These are phyloP conservation scores for Hypoxylon lenormandii DNA, from an alignment of 495 filamentous ascomycete species.

Conservation along the genomic window DNA sequence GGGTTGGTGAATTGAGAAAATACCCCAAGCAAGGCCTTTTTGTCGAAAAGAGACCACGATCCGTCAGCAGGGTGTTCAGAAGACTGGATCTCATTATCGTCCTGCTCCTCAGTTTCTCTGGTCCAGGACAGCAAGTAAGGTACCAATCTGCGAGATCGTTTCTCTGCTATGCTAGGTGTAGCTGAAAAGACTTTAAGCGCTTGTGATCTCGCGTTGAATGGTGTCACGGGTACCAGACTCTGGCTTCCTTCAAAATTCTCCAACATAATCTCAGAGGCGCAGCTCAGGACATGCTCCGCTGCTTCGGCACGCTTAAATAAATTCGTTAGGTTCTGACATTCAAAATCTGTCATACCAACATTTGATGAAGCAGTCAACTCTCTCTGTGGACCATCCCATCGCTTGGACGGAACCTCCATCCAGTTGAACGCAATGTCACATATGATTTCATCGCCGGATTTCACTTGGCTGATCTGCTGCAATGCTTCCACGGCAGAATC, in stretches of 20 bases:
- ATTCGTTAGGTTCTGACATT: constrained; percentile 78
- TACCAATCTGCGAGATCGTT: constrained; percentile 81
- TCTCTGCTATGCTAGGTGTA: constrained; percentile 82
- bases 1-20: constrained; percentile 88
- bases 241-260: constrained; percentile 63
- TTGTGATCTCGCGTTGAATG: constrained; percentile 71
- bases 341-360: constrained; percentile 71
- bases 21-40: constrained; percentile 82
- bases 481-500: constrained; percentile 81
- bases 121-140: constrained; percentile 87
- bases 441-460: constrained; percentile 77
- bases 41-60: constrained; percentile 71
- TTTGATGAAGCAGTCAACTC: constrained; percentile 18
- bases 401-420: constrained; percentile 71
- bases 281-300: constrained; percentile 55
- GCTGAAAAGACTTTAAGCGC: constrained; percentile 82
- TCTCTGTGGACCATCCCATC: constrained; percentile 55
- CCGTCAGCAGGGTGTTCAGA: constrained; percentile 63
- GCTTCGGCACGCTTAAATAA: constrained; percentile 62
- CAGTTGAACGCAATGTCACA: constrained; percentile 80
- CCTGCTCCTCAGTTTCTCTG: constrained; percentile 60
- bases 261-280: constrained; percentile 63
- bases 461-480: constrained; percentile 76
- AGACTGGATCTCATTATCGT: constrained; percentile 51
- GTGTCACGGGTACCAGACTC: constrained; percentile 54